Conservation (phyloP, 331 rosid genomes). For the Rosa hybrid region DNA sequence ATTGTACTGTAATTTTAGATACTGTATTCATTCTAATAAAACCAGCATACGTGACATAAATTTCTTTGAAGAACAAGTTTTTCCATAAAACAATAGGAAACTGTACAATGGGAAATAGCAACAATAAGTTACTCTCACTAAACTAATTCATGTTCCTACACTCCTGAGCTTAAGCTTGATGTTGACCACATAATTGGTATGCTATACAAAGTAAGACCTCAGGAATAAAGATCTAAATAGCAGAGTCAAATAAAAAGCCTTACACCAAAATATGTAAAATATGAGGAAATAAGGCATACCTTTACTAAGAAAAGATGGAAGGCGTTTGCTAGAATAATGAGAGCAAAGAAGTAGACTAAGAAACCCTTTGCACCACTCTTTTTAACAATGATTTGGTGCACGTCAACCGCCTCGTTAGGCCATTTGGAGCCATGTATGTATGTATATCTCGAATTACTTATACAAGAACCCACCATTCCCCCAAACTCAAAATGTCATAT, state of each 20-base stretch:
- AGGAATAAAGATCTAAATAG: constrained; percentile 4
- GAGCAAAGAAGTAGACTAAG: constrained; percentile 38
- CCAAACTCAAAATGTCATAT: constrained; percentile 13
- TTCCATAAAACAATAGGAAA: background rate
- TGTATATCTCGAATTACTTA: constrained; percentile 52
- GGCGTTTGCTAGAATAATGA: constrained; percentile 52
- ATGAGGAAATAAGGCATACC: constrained; percentile 32
- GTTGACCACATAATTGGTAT: background rate
- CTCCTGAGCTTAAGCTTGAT: background rate
- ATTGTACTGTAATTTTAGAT: background rate
- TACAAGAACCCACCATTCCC: constrained; percentile 53
- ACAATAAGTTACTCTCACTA: background rate
- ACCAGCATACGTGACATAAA: background rate
- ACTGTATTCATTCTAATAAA: background rate
- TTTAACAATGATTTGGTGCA: constrained; percentile 59
- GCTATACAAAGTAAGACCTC: background rate
- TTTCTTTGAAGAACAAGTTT: background rate
- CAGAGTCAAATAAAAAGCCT: no score
- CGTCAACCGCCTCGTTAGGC: constrained; percentile 54
- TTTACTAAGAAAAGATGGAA: constrained; percentile 43
- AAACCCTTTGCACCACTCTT: constrained; percentile 42
- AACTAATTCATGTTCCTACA: background rate
- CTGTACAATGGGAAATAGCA: background rate
- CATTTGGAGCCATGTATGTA: constrained; percentile 58
- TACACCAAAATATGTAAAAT: background rate